phyloP scores from a whole-genome alignment of 768 basidiomycete genomes.

The Cystoderma amianthinum region DNA sequence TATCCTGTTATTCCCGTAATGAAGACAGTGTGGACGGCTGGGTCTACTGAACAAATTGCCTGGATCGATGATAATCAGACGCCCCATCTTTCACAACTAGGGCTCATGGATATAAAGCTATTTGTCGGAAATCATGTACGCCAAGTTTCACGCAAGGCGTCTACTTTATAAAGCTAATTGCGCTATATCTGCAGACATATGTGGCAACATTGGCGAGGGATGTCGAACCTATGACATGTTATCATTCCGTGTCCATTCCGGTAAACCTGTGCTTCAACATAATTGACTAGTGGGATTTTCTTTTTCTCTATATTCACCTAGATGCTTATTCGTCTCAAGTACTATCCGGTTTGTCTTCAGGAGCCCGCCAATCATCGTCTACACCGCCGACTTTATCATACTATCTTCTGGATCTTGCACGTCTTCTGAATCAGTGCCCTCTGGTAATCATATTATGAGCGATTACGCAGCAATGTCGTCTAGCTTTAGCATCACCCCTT shows the following conservation, averaged over 20 bases:
- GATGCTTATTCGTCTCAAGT: not conserved
- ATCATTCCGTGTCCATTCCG: constrained; percentile 1
- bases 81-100: constrained; percentile 12
- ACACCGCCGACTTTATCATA: constrained; percentile 4
- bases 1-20: not conserved
- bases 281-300: constrained; percentile 3
- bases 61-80: constrained; percentile 16
- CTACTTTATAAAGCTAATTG: not conserved
- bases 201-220: constrained; percentile 3
- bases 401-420: not conserved
- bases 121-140: not conserved
- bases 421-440: not conserved
- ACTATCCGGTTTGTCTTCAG: constrained; percentile 1
- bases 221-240: constrained; percentile 1
- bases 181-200: constrained; percentile 1
- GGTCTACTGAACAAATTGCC: not conserved
- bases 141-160: not conserved
- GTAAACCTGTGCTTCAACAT: constrained; percentile 3
- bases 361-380: not conserved
- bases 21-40: not conserved
- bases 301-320: not conserved
- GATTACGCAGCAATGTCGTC: not conserved
- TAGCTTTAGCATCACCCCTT: not conserved
- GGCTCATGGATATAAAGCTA: constrained; percentile 11
- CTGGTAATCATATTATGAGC: not conserved